Evolutionary conservation across 257 asterid species (phyloP), one percentile per base, ranked within the genome.

Genomic region (Penstemon davidsonii): DNA sequence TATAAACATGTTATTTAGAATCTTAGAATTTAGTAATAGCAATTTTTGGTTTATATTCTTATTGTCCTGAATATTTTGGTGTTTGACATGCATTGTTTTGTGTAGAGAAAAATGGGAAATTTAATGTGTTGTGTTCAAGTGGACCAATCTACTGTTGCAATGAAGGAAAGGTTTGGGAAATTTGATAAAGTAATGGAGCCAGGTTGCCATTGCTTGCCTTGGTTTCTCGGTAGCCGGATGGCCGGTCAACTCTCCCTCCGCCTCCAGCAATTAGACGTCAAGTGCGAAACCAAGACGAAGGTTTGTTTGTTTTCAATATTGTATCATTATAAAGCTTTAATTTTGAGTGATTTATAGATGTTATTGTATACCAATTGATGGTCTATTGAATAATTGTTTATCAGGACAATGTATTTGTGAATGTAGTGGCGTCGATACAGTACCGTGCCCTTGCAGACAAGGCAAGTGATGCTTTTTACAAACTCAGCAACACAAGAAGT

Each of bases 351-450:
- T 47, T 49, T 9, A 19, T 41, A 45, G 47, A n/a, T 60, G 13
- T 36, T 11, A n/a, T n/a, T n/a, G n/a, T n/a, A 18, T 55, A 45
- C 67, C 44, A 36, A 70, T 15, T 15, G 18, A 62, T 13, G 13
- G 18, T 42, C 8, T 69, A 8, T 50, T 7, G 45, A 33, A 37
- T 71, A 6, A 19, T 47, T 25, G 69, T 15, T 12, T 57, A 75
- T 67, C 82, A 88, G 93, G 93, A 88, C 80, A 86, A 88, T 37
- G 96, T 88, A 3, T 88, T 88, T 69, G 96, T 88, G 59, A 88
- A 82, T 43, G 93, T 86, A 2, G 96, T 88, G 54, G 96, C 33
- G 33, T 25, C 33, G 33, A 1, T 25, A 25, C 33, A 25, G 1
- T 25, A 25, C 33, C 33, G 33, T 25, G 33, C 33, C 33, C 33